phyloP scores from a whole-genome alignment of 2,329 filamentous ascomycete species.

The Cladophialophora chaetospira region DNA sequence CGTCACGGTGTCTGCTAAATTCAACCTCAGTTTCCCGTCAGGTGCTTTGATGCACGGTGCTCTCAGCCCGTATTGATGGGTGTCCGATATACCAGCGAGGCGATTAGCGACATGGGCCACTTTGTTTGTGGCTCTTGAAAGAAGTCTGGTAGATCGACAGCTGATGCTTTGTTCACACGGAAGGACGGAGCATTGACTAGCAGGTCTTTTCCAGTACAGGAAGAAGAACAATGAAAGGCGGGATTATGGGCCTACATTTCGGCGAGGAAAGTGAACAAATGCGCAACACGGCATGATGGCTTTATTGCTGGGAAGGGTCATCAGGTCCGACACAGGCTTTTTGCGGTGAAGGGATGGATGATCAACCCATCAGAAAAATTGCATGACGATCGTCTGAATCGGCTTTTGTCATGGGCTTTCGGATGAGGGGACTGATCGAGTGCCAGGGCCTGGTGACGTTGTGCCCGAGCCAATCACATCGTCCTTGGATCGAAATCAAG shows the following conservation, averaged over 20 bases:
- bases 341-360: neutral
- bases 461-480: neutral
- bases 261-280: too few species aligned
- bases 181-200: too few species aligned
- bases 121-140: neutral
- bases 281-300: too few species aligned
- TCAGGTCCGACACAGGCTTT: too few species aligned
- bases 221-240: too few species aligned
- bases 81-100: neutral
- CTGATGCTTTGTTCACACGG: too few species aligned
- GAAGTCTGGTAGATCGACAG: too few species aligned
- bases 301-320: too few species aligned
- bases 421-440: too few species aligned
- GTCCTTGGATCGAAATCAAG: neutral
- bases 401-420: neutral
- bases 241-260: too few species aligned
- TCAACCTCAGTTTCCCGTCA: too few species aligned
- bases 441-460: neutral
- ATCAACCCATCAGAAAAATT: neutral
- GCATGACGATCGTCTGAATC: conserved; percentile 6
- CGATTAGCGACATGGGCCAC: neutral
- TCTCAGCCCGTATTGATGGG: neutral
- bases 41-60: neutral
- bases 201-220: too few species aligned
- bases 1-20: neutral